Conservation (phyloP, 177 flowering plant genomes). For the Vitis hybrid region DNA sequence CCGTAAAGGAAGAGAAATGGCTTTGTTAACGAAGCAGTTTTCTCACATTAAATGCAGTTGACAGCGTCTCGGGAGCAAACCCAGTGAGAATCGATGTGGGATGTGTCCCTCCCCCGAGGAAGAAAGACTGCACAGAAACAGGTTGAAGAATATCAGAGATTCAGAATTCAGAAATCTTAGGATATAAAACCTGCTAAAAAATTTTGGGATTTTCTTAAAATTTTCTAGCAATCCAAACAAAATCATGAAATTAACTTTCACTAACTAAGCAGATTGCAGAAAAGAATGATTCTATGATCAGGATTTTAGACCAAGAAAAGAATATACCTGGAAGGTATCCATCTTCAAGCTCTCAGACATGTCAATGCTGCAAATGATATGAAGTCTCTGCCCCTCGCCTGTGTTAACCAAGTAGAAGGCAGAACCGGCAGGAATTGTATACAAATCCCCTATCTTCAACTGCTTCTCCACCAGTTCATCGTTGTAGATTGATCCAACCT, state of each 20-base stretch:
- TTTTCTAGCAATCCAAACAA: too few species aligned
- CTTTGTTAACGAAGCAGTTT: not conserved
- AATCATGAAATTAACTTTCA: too few species aligned
- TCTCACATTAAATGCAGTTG: slow-evolving; percentile 80
- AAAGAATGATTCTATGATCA: not conserved
- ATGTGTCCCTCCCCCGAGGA: slow-evolving; percentile 72
- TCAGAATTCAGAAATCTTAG: too few species aligned
- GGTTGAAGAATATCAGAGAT: not conserved
- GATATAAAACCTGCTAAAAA: too few species aligned
- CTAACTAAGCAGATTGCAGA: not conserved
- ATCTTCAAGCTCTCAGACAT: slow-evolving; percentile 51
- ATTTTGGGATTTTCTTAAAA: too few species aligned
- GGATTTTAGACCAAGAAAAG: not conserved
- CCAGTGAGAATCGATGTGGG: slow-evolving; percentile 78
- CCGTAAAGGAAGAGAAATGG: too few species aligned
- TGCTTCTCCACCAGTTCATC: slow-evolving; percentile 53
- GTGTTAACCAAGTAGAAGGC: slow-evolving; percentile 72
- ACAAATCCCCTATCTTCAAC: slow-evolving; percentile 71
- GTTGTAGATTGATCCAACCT: slow-evolving; percentile 61
- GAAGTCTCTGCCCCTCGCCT: slow-evolving; percentile 66
- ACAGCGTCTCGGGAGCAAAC: slow-evolving; percentile 48
- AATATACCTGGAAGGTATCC: slow-evolving; percentile 56
- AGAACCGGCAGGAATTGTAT: slow-evolving; percentile 72
- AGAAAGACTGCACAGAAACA: slow-evolving; percentile 68
- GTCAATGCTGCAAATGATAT: slow-evolving; percentile 74